Base-by-base conservation (phyloP, 2,329 filamentous ascomycete genomes). In the Clarireedia monteithiana region DNA sequence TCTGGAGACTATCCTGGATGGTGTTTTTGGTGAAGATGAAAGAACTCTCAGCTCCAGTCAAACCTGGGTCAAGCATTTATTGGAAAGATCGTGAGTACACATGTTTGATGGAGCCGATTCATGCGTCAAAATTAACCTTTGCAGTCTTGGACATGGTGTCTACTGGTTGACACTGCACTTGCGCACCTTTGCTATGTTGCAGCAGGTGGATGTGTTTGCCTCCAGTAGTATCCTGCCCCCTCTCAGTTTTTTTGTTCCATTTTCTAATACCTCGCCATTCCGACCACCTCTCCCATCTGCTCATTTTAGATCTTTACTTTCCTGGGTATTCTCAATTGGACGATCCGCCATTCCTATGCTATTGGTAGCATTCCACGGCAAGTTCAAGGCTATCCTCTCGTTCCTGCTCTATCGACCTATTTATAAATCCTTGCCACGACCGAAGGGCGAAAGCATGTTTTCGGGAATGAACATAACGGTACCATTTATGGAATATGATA, bases 261-360 rank as follows among this genome's bases (percentile, higher is more conserved):
- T 68, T 64, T 6, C 63, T 67, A 38, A 60, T 69, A 20, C 67
- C 66, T 70, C 68, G 9, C 66, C 64, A 7, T 48, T 70, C 5
- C 59, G 59, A 44, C 50, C 62, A 34, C 54, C 59, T 24, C 47
- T 42, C 3, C 54, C 57, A 24, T 57, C 59, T 12, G 40, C 59
- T n/a, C 51, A 48, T 40, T 15, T 56, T 10, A 6, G 46, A 20
- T 58, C 61, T 2, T 10, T 66, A 20, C 15, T 63, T 7, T 53
- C 56, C 14, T 69, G 60, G 58, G 24, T 30, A 14, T 27, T 46
- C 6, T 58, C 58, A 26, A 20, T 67, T 3, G 14, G 62, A 39
- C 39, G 48, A 36, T 62, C 62, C 9, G 38, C 58, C 6, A 49
- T 63, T 30, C 68, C 68, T n/a, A 53, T 69, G 27, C 23, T 67